Percentiles rank a stretch among this genome's conserved stretches.
Evolutionary conservation across 2,329 filamentous ascomycete genomes (phyloP).

Genomic region (Claviceps digitariae): DNA sequence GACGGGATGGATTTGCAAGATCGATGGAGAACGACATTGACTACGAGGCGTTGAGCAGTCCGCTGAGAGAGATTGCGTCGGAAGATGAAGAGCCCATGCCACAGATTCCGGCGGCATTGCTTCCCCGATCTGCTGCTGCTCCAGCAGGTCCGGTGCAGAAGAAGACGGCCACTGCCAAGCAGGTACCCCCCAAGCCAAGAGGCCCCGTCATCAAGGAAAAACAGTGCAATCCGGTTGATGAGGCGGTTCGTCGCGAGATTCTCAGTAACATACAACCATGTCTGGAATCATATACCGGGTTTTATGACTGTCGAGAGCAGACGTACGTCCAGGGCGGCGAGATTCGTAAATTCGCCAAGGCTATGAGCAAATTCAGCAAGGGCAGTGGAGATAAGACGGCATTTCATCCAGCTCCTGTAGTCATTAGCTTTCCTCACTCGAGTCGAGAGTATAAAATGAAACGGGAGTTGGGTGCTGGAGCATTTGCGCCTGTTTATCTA

Average conservation of each 20-base stretch:
- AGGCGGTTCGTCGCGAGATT: constrained; percentile 60
- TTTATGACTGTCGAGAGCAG: constrained; percentile 55
- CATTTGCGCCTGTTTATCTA: constrained; percentile 90
- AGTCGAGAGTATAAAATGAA: constrained; percentile 62
- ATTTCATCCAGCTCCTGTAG: constrained; percentile 44
- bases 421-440: constrained; percentile 53
- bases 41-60: constrained; percentile 49
- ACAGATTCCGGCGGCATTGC: constrained; percentile 37
- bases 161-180: constrained; percentile 19
- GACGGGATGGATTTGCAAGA: constrained; percentile 24
- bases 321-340: constrained; percentile 55
- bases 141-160: constrained; percentile 18
- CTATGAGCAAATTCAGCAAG: constrained; percentile 41
- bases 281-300: constrained; percentile 62
- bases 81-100: constrained; percentile 35
- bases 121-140: constrained; percentile 24
- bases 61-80: constrained; percentile 48
- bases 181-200: constrained; percentile 32
- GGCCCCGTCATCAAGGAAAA: constrained; percentile 67
- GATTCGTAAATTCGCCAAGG: constrained; percentile 71
- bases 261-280: constrained; percentile 60
- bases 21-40: constrained; percentile 20
- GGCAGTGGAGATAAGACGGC: constrained; percentile 47
- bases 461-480: constrained; percentile 79
- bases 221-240: constrained; percentile 83